Evolutionary conservation across 2,329 filamentous ascomycete genomes (phyloP).

Genomic region (Phyllosticta citriasiana): DNA sequence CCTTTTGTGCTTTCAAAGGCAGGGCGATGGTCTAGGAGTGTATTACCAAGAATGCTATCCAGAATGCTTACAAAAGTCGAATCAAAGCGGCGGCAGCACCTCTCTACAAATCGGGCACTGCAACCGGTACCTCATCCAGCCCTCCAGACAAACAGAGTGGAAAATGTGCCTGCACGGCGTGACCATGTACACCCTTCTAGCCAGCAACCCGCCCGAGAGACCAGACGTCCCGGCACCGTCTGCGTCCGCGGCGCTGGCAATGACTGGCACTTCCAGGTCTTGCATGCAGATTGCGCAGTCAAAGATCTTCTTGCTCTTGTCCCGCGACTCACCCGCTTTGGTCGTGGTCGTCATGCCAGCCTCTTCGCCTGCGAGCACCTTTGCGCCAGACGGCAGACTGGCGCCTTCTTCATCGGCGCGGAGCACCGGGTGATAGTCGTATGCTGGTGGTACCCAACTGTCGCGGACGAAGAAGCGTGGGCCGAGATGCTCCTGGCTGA

Average conservation of each 20-base stretch:
- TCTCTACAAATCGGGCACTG: slow-evolving; percentile 95
- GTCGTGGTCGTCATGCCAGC: neutral
- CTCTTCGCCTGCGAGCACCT: slow-evolving; percentile 19
- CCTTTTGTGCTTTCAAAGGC: no score
- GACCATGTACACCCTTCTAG: slow-evolving; percentile 84
- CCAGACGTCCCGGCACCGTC: slow-evolving; percentile 29
- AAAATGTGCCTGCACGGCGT: slow-evolving; percentile 96
- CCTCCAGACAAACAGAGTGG: slow-evolving; percentile 81
- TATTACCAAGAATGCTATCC: no score
- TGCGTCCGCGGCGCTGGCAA: slow-evolving; percentile 47
- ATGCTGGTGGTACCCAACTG: slow-evolving; percentile 59
- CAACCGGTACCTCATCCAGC: slow-evolving; percentile 88
- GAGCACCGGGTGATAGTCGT: slow-evolving; percentile 90
- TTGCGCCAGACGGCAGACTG: slow-evolving; percentile 61
- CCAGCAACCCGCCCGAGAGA: slow-evolving; percentile 55
- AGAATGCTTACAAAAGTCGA: neutral
- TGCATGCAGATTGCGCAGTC: slow-evolving; percentile 96
- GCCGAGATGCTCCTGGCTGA: slow-evolving; percentile 72
- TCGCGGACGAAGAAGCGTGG: slow-evolving; percentile 76
- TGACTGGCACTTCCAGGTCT: slow-evolving; percentile 76
- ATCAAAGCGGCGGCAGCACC: slow-evolving; percentile 67
- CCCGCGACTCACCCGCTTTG: slow-evolving; percentile 35
- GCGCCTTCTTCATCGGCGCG: slow-evolving; percentile 75
- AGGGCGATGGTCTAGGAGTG: no score
- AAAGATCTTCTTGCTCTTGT: slow-evolving; percentile 53